phyloP scores from a whole-genome alignment of 306 rosid genomes.

The Cercis canadensis region DNA sequence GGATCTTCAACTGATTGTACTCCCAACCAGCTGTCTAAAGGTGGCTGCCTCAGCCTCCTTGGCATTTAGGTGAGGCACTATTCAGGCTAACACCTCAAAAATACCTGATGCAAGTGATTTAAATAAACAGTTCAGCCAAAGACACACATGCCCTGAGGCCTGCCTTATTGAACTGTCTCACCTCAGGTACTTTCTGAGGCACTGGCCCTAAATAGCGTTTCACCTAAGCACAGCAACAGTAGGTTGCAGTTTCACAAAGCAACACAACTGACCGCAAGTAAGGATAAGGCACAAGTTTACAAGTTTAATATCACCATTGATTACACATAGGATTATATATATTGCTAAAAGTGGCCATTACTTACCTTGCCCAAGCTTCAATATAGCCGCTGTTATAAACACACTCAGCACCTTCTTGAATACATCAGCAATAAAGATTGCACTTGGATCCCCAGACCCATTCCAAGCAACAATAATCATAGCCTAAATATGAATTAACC shows the following conservation, averaged over 20 bases:
- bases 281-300: background rate
- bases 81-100: no score
- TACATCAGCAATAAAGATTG: conserved; percentile 66
- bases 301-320: background rate
- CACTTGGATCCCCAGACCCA: conserved; percentile 78
- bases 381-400: conserved; percentile 90
- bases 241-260: conserved; percentile 17
- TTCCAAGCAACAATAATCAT: conserved; percentile 98
- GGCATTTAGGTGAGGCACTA: no score
- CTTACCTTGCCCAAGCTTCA: conserved; percentile 93
- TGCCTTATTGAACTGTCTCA: no score
- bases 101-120: no score
- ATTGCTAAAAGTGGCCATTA: conserved; percentile 12
- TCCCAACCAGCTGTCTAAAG: no score
- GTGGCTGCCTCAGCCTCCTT: no score
- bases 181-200: no score
- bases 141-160: no score
- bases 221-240: background rate
- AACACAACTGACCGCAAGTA: conserved; percentile 13
- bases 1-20: no score
- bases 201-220: no score
- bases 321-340: conserved; percentile 1
- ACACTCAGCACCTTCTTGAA: conserved; percentile 90
- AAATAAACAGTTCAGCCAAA: no score
- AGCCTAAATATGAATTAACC: conserved; percentile 55